Base-by-base conservation (phyloP, 805 yeast species). In the Ogataea philodendri region DNA sequence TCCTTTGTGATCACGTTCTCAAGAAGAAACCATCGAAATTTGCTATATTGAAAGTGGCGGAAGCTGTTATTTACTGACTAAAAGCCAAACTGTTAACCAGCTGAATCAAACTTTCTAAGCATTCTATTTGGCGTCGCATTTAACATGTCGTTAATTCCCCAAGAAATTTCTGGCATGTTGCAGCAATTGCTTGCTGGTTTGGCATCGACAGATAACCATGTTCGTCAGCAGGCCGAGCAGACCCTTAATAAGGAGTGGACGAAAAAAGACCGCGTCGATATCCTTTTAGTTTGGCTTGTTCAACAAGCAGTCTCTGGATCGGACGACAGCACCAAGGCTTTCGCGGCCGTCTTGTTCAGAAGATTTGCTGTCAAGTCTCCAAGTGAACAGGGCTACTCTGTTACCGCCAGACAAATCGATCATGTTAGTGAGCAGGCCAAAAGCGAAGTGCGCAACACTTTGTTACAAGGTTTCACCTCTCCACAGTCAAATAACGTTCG, bases 331-430 rank as follows among this genome's bases (percentile, higher is more conserved):
- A 60, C 73, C 5, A 67, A 76, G 40, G 76, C 90, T 0, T 80
- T 88, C 52, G 70, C 93, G 10, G 95, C 97, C 3, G 96, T 93
- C 18, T 63, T 93, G 40, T 86, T 93, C 59, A 74, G 98, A 59
- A 77, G 96, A 54, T 74, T 87, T 46, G 88, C 96, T 6, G 73
- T 82, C 39, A 79, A 80, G 52, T 74, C 87, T 4, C 95, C 96
- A 5, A 78, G 80, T 44, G 74, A 72, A 22, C 68, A 74, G 43
- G 74, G 70, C 23, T 61, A 69, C 32, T 70, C 76, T 16, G 81
- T 84, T 28, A 76, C 85, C 15, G 85, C 85, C 28, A 76, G 95
- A 54, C 82, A 89, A 30, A 72, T 88, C 33, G 95, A 90, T 20
- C 74, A 74, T 28, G 66, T 88, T 16, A 67, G 78, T 32, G 72